phyloP scores from a whole-genome alignment of 1,284 basidiomycete genomes.

The Ceratorhiza oryzae-sativae region DNA sequence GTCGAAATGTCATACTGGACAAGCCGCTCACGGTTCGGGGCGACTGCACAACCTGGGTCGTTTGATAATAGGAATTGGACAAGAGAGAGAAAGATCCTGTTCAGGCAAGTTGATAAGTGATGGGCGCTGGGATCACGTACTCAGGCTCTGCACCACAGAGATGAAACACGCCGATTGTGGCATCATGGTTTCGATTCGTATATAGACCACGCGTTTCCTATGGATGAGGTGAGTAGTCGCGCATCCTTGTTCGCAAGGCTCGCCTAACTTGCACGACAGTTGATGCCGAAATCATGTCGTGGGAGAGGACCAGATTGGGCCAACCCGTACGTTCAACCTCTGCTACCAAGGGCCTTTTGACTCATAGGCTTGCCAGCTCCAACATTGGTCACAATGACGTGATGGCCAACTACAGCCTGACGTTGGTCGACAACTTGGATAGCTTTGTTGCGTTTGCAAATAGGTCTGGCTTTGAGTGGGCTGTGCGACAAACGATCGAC shows the following conservation, averaged over 20 bases:
- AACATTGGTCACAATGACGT: slow-evolving; percentile 83
- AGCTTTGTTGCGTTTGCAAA: slow-evolving; percentile 82
- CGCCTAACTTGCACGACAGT: slow-evolving; percentile 58
- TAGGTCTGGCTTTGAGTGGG: slow-evolving; percentile 72
- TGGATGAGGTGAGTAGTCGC: slow-evolving; percentile 69
- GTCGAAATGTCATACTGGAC: slow-evolving; percentile 55
- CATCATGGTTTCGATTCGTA: slow-evolving; percentile 84
- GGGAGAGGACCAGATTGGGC: slow-evolving; percentile 82
- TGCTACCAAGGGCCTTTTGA: slow-evolving; percentile 15
- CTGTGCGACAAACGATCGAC: slow-evolving; percentile 75
- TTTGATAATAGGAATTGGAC: slow-evolving; percentile 41
- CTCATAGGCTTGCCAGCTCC: slow-evolving; percentile 39
- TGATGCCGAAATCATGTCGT: slow-evolving; percentile 85
- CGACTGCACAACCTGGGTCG: slow-evolving; percentile 36
- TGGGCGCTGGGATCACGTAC: background rate
- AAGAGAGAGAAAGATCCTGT: slow-evolving; percentile 38
- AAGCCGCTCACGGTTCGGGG: slow-evolving; percentile 4
- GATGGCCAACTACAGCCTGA: slow-evolving; percentile 83
- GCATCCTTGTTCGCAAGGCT: background rate
- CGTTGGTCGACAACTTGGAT: slow-evolving; percentile 82
- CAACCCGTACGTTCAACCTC: slow-evolving; percentile 65
- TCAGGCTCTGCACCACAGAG: slow-evolving; percentile 53
- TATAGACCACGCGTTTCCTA: slow-evolving; percentile 80
- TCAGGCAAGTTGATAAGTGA: slow-evolving; percentile 38
- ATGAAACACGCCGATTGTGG: slow-evolving; percentile 76